Conservation (phyloP, 2,329 filamentous ascomycete genomes). For the Aphanocladium album region DNA sequence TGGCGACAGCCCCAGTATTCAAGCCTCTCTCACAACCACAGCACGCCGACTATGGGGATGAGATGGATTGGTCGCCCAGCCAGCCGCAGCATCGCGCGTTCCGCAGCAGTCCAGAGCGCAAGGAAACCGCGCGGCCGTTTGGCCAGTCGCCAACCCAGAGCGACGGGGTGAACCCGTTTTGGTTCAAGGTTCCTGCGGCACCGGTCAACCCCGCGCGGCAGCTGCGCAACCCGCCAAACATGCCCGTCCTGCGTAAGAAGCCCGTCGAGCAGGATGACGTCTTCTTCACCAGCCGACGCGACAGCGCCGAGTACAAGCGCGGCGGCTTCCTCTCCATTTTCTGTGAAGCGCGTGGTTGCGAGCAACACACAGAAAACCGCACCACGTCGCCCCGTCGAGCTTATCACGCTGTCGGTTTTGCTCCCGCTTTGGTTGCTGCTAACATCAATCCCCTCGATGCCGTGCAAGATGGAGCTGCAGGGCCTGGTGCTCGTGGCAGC, state of each 20-base stretch:
- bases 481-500: slow-evolving; percentile 23
- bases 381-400: slow-evolving; percentile 12
- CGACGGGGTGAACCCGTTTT: slow-evolving; percentile 51
- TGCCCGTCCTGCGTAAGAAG: slow-evolving; percentile 45
- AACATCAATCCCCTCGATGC: slow-evolving; percentile 15
- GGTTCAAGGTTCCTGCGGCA: slow-evolving; percentile 64
- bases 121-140: slow-evolving; percentile 36
- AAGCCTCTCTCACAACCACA: slow-evolving; percentile 15
- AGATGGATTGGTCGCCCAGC: slow-evolving; percentile 72
- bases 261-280: slow-evolving; percentile 41
- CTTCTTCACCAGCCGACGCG: slow-evolving; percentile 41
- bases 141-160: slow-evolving; percentile 40
- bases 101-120: slow-evolving; percentile 30
- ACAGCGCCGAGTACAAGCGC: slow-evolving; percentile 13
- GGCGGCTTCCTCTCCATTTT: neutral
- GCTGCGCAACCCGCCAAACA: slow-evolving; percentile 56
- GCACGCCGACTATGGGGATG: slow-evolving; percentile 41
- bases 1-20: slow-evolving; percentile 4
- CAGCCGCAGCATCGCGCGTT: slow-evolving; percentile 53
- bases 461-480: slow-evolving; percentile 24
- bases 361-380: neutral
- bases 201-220: slow-evolving; percentile 61
- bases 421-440: slow-evolving; percentile 25
- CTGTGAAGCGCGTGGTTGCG: neutral
- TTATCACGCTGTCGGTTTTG: slow-evolving; percentile 19